Evolutionary conservation across 257 asterid species (phyloP).

Genomic region (Nicotiana noctiflora): DNA sequence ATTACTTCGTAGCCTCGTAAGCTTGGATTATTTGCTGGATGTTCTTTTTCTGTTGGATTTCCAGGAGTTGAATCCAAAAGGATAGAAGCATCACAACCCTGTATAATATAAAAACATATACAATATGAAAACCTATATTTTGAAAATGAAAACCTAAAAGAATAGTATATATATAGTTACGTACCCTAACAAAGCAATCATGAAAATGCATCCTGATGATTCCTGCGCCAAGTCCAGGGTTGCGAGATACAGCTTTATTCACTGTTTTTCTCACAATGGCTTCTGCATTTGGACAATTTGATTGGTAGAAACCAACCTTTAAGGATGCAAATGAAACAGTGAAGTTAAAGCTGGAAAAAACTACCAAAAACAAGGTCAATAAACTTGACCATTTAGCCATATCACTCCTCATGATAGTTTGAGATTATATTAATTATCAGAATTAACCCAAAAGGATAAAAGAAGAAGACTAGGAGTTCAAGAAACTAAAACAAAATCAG

Average conservation of each 20-base stretch:
- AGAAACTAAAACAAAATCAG: not conserved
- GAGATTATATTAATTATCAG: not conserved
- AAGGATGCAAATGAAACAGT: conserved; percentile 14
- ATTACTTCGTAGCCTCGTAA: conserved; percentile 41
- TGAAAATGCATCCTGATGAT: conserved; percentile 40
- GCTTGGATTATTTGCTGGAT: conserved; percentile 19
- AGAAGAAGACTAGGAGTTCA: not conserved
- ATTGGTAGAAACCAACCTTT: conserved; percentile 24
- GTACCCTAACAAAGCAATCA: conserved; percentile 48
- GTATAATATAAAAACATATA: not conserved
- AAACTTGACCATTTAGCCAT: not conserved
- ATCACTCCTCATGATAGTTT: not conserved
- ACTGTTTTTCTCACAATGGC: conserved; percentile 26
- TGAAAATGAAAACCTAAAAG: not conserved
- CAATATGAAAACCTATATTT: too few relatives aligned
- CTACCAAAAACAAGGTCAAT: not conserved
- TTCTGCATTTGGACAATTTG: conserved; percentile 33
- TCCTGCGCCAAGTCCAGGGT: conserved; percentile 38
- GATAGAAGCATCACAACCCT: conserved; percentile 47
- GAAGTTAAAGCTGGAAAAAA: not conserved
- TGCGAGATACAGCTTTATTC: conserved; percentile 19
- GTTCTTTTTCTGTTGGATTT: conserved; percentile 15
- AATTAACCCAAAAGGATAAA: not conserved
- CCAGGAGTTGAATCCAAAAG: conserved; percentile 27
- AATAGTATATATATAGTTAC: not conserved